Evolutionary conservation across 495 filamentous ascomycete species (phyloP).

Genomic region (Friedmanniomyces endolithicus): DNA sequence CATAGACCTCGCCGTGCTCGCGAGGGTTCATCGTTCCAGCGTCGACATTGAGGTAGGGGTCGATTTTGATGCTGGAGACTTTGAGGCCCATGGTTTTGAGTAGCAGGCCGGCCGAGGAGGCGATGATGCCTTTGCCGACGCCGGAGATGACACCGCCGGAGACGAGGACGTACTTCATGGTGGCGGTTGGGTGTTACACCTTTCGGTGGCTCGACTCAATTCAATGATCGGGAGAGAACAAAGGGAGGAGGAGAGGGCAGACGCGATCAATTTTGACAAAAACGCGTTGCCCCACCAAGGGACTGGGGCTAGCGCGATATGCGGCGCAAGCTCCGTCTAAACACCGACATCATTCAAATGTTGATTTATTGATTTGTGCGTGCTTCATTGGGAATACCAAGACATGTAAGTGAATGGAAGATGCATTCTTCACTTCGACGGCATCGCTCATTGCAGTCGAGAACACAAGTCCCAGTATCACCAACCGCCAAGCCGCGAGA

Average conservation of each 20-base stretch:
- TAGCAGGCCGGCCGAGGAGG: slow-evolving; percentile 60
- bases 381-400: no score
- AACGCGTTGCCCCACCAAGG: background rate
- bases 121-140: slow-evolving; percentile 43
- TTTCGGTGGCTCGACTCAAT: slow-evolving; percentile 3
- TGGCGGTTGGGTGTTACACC: slow-evolving; percentile 19
- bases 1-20: slow-evolving; percentile 69
- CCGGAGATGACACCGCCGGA: slow-evolving; percentile 70
- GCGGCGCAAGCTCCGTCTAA: background rate
- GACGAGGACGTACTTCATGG: slow-evolving; percentile 76
- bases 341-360: no score
- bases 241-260: background rate
- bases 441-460: no score
- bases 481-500: no score
- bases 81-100: slow-evolving; percentile 73
- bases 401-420: no score
- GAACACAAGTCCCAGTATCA: no score
- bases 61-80: slow-evolving; percentile 62
- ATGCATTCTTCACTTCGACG: no score
- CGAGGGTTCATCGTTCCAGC: slow-evolving; percentile 70
- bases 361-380: no score
- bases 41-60: slow-evolving; percentile 78
- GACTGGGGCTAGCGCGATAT: background rate
- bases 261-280: background rate
- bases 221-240: slow-evolving; percentile 2